A percentile compares a stretch with the other conserved stretches of the same genome.
Evolutionary conservation across 306 rosid genomes (phyloP).

Genomic region (Arachis hypogaea): DNA sequence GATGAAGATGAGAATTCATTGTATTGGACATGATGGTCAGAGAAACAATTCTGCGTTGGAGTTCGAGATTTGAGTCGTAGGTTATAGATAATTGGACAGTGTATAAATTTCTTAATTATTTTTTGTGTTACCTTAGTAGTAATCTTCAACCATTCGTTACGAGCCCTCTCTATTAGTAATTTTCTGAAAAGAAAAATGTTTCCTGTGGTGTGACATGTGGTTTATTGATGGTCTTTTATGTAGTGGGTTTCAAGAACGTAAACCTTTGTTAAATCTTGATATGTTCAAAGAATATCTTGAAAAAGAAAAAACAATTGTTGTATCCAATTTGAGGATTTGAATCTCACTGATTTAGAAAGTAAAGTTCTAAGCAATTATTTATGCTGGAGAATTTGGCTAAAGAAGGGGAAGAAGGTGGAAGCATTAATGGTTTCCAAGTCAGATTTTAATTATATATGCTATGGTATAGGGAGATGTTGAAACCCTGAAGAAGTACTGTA

Average conservation of each 20-base stretch:
- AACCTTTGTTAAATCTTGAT: no score
- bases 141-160: no score
- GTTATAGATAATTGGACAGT: background rate
- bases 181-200: no score
- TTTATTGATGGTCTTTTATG: no score
- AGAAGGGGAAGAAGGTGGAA: conserved; percentile 8
- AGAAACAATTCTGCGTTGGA: conserved; percentile 4
- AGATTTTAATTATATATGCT: conserved; percentile 28
- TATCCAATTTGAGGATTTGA: background rate
- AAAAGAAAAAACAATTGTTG: no score
- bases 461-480: conserved; percentile 72
- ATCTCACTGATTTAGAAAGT: conserved; percentile 7
- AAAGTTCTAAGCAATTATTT: conserved; percentile 2
- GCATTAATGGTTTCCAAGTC: conserved; percentile 37
- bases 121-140: no score
- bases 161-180: no score
- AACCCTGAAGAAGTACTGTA: conserved; percentile 77
- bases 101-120: no score
- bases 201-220: no score
- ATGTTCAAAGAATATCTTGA: no score
- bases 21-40: conserved; percentile 16
- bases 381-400: conserved; percentile 3
- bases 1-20: conserved; percentile 8
- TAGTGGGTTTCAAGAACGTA: no score
- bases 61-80: background rate